A percentile compares a stretch with the other conserved stretches of the same genome.
These are phyloP conservation scores for Linum tenue DNA, from an alignment of 345 rosid genomes.

Conservation along the genomic window DNA sequence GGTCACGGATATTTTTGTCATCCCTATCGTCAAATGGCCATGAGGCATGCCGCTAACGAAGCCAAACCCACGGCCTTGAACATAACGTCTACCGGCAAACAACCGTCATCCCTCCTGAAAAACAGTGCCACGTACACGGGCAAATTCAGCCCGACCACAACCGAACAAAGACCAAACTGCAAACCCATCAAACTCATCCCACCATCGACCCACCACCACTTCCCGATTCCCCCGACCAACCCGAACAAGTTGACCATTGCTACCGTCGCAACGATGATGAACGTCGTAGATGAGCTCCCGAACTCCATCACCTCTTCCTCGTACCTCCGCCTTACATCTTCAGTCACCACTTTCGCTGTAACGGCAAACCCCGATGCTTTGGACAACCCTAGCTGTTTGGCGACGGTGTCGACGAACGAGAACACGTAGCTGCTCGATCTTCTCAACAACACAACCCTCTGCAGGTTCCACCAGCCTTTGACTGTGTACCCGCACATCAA, in stretches of 20 bases:
- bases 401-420: constrained; percentile 39
- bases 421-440: constrained; percentile 62
- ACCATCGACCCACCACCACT: background rate
- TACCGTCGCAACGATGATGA: constrained; percentile 43
- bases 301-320: constrained; percentile 60
- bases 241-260: constrained; percentile 51
- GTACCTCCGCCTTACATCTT: constrained; percentile 41
- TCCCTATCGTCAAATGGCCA: too few relatives aligned
- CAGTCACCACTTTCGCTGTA: constrained; percentile 56
- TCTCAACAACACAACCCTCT: constrained; percentile 60
- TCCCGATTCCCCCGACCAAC: constrained; percentile 22
- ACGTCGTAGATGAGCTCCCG: constrained; percentile 54
- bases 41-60: too few relatives aligned
- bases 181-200: constrained; percentile 27
- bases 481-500: constrained; percentile 51
- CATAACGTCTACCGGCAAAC: too few relatives aligned
- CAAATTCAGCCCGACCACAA: constrained; percentile 42
- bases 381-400: constrained; percentile 35
- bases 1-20: too few relatives aligned
- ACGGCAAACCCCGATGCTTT: constrained; percentile 42
- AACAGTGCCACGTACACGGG: constrained; percentile 56
- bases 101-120: constrained; percentile 54
- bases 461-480: constrained; percentile 69
- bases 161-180: constrained; percentile 41
- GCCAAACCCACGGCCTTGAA: too few relatives aligned